phyloP scores from a whole-genome alignment of 805 yeast genomes.

The Candida schatavii region DNA sequence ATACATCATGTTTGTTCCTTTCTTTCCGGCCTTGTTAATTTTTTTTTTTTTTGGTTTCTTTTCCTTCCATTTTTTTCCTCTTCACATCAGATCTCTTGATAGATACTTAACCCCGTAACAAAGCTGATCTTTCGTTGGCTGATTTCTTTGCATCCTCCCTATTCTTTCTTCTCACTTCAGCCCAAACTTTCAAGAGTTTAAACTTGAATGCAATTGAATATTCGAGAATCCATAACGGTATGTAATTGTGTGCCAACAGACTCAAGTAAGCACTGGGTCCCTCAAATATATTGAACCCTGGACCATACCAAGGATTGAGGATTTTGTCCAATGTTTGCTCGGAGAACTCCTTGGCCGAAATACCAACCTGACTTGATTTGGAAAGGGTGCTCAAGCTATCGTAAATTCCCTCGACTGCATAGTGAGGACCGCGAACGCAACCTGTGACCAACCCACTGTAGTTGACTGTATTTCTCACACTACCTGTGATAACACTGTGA shows the following conservation, averaged over 20 bases:
- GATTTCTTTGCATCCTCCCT: conserved; percentile 1
- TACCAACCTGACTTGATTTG: conserved; percentile 20
- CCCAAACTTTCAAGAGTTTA: conserved; percentile 23
- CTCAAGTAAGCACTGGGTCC: conserved; percentile 22
- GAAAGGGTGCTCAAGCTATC: conserved; percentile 16
- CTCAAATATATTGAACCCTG: conserved; percentile 27
- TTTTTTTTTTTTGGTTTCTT: background rate
- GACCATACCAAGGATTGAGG: conserved; percentile 11
- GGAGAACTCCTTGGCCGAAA: conserved; percentile 24
- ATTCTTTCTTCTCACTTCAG: conserved; percentile 13
- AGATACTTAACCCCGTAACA: conserved; percentile 1
- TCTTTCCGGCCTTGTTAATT: background rate
- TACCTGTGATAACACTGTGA: conserved; percentile 38
- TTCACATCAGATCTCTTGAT: too few species aligned
- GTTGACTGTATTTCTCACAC: conserved; percentile 33
- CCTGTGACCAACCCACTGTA: conserved; percentile 12
- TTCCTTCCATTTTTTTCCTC: background rate
- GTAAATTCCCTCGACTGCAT: conserved; percentile 20
- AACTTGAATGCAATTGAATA: conserved; percentile 19
- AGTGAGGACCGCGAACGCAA: conserved; percentile 13
- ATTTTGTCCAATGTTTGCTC: conserved; percentile 20
- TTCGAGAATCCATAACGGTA: conserved; percentile 26
- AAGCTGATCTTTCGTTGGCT: background rate
- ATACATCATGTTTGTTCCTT: too few species aligned
- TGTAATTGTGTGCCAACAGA: conserved; percentile 15